Evolutionary conservation across 2,329 filamentous ascomycete genomes (phyloP).

Genomic region (Colletotrichum sublineola): DNA sequence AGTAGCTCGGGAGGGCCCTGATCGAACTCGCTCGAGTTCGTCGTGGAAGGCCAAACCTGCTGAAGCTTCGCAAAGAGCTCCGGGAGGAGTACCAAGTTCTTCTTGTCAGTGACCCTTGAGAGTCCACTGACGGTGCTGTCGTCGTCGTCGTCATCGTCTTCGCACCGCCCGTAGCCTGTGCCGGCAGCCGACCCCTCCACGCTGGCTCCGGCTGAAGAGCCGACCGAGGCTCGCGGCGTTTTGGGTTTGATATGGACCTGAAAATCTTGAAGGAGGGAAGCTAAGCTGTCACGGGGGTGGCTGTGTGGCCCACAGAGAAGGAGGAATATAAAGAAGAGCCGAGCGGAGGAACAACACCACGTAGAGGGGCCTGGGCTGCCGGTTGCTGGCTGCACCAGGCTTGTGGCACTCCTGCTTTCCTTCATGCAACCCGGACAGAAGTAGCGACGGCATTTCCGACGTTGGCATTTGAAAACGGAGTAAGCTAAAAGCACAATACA

Average conservation of each 20-base stretch:
- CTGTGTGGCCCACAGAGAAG: slow-evolving; percentile 18
- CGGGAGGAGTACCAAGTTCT: neutral
- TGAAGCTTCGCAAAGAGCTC: neutral
- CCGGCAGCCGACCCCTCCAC: neutral
- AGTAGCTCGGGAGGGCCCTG: slow-evolving; percentile 20
- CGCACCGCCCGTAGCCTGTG: neutral
- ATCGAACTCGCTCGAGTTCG: slow-evolving; percentile 15
- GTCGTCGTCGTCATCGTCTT: neutral
- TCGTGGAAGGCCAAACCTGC: slow-evolving; percentile 9
- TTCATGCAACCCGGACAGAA: neutral
- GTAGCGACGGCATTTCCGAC: neutral
- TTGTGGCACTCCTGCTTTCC: neutral
- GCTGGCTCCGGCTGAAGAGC: neutral
- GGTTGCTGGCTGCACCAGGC: neutral
- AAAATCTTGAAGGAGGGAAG: slow-evolving; percentile 13
- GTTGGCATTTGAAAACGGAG: neutral
- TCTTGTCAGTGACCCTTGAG: neutral
- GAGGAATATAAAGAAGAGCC: slow-evolving; percentile 24
- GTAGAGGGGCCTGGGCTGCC: neutral
- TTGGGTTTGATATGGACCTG: neutral
- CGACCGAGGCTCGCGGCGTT: neutral
- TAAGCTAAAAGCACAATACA: neutral
- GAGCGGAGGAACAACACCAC: slow-evolving; percentile 52
- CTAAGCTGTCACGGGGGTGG: neutral
- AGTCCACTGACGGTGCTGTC: too few species aligned